A percentile compares a stretch with the other conserved stretches of the same genome.
Conservation (phyloP, 345 rosid species). For the Laguncularia racemosa region DNA sequence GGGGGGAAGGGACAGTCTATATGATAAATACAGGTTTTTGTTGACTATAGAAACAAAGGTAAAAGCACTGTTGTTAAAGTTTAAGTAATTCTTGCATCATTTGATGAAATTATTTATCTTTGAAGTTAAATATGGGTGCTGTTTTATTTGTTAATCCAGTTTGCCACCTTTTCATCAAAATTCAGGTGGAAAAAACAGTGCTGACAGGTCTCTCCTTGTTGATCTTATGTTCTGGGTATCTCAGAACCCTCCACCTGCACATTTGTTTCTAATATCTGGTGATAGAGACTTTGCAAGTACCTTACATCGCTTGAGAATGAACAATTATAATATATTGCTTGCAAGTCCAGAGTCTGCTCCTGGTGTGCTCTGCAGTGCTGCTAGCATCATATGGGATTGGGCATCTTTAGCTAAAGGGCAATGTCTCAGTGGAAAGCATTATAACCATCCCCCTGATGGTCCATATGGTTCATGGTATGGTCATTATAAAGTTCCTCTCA, state of each 20-base stretch:
- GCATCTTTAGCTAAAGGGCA: slow-evolving; percentile 43
- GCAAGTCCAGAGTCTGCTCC: slow-evolving; percentile 42
- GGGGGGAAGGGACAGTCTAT: too few relatives aligned
- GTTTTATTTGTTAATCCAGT: background rate
- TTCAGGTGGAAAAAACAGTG: slow-evolving; percentile 79
- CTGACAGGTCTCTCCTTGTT: slow-evolving; percentile 62
- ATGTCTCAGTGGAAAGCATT: slow-evolving; percentile 38
- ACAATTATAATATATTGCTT: slow-evolving; percentile 80
- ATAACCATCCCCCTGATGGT: slow-evolving; percentile 94
- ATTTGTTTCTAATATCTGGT: slow-evolving; percentile 73
- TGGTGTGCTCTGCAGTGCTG: slow-evolving; percentile 72
- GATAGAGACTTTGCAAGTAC: slow-evolving; percentile 58
- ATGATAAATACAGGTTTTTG: too few relatives aligned
- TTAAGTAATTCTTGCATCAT: too few relatives aligned
- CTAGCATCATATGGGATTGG: slow-evolving; percentile 95
- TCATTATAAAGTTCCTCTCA: slow-evolving; percentile 52
- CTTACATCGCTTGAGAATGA: slow-evolving; percentile 75
- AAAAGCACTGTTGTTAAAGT: too few relatives aligned
- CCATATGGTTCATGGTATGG: slow-evolving; percentile 93
- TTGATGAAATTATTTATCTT: background rate
- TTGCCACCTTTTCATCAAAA: background rate
- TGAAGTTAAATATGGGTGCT: background rate
- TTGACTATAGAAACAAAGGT: too few relatives aligned
- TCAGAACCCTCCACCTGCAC: slow-evolving; percentile 94
- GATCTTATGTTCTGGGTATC: slow-evolving; percentile 78